Base-by-base conservation (phyloP, 768 basidiomycete genomes). In the Naganishia antarctica region DNA sequence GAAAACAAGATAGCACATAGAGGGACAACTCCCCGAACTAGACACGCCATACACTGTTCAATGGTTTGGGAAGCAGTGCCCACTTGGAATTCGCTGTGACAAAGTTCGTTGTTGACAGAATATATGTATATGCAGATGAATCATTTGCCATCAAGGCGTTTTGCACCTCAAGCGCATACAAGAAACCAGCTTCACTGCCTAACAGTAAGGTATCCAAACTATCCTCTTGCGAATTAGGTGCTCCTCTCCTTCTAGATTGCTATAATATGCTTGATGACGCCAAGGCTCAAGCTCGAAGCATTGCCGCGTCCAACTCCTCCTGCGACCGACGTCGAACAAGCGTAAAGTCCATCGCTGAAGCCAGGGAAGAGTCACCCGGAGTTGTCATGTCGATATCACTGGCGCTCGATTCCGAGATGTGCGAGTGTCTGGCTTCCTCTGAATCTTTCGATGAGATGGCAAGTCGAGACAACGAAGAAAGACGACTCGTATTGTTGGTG, bases 291-390 rank as follows among this genome's bases (percentile, higher is more conserved):
- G 34, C 23, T 29, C 53, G 43, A 15, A 40, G 53, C 53, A 57
- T 57, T 13, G 23, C 32, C 1, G 53, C 53, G 3, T 37, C 34
- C 53, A 57, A 23, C 34, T 57, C 34, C 21, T 57, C 53, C 34
- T 40, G 53, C 21, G 53, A 57, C 21, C 62, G 49, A 46, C 49
- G 40, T 26, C 49, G 62, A 32, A 63, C 50, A 11, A 63, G 43
- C 8, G 62, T 44, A 18, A 63, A 43, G 40, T 63, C 62, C 62
- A 63, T 63, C 2, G 62, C 62, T 21, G 62, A 63, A 51, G 62
- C 62, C 11, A 63, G 32, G 31, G 49, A 63, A 18, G 49, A 51
- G 26, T 51, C 62, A 15, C 49, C 48, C 5, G 53, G 34, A 11
- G 53, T 31, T 8, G 53, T 37, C 21, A 40, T 26, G 15, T 18